A percentile compares a stretch with the other conserved stretches of the same genome.
Evolutionary conservation across 306 rosid species (phyloP).

Genomic region (Astragalus glycyphyllos): DNA sequence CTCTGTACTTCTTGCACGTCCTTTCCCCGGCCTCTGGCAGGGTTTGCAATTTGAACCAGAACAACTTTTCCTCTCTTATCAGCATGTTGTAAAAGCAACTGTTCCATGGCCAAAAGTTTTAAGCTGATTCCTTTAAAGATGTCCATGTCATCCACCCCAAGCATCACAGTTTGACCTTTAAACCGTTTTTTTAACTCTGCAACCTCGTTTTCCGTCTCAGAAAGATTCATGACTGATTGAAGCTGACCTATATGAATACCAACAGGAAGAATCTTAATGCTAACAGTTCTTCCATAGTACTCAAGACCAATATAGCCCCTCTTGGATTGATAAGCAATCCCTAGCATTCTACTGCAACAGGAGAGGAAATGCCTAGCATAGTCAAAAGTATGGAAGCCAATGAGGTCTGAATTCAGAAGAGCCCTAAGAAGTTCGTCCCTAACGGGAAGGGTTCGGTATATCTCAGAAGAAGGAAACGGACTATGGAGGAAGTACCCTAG

Average conservation of each 20-base stretch:
- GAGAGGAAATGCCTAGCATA: slow-evolving; percentile 92
- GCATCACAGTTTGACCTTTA: slow-evolving; percentile 71
- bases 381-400: slow-evolving; percentile 92
- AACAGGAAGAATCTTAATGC: slow-evolving; percentile 65
- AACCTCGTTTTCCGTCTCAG: slow-evolving; percentile 71
- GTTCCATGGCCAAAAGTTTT: slow-evolving; percentile 91
- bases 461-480: slow-evolving; percentile 55
- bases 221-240: slow-evolving; percentile 62
- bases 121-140: slow-evolving; percentile 85
- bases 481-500: slow-evolving; percentile 56
- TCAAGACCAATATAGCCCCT: slow-evolving; percentile 93
- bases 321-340: slow-evolving; percentile 81
- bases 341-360: slow-evolving; percentile 92
- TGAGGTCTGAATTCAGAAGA: slow-evolving; percentile 81
- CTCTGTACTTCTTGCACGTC: slow-evolving; percentile 78
- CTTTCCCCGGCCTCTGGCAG: slow-evolving; percentile 89
- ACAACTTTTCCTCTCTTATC: slow-evolving; percentile 84
- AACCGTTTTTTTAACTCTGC: slow-evolving; percentile 67
- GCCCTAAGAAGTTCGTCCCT: slow-evolving; percentile 91
- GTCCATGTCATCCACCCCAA: slow-evolving; percentile 73
- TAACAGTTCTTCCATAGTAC: slow-evolving; percentile 84
- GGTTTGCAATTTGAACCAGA: slow-evolving; percentile 84
- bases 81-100: slow-evolving; percentile 77
- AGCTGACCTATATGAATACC: slow-evolving; percentile 91
- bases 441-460: slow-evolving; percentile 86